These are phyloP conservation scores for Bryopsis sp. DNA, from an alignment of 139 green algal genomes.

Conservation along the genomic window DNA sequence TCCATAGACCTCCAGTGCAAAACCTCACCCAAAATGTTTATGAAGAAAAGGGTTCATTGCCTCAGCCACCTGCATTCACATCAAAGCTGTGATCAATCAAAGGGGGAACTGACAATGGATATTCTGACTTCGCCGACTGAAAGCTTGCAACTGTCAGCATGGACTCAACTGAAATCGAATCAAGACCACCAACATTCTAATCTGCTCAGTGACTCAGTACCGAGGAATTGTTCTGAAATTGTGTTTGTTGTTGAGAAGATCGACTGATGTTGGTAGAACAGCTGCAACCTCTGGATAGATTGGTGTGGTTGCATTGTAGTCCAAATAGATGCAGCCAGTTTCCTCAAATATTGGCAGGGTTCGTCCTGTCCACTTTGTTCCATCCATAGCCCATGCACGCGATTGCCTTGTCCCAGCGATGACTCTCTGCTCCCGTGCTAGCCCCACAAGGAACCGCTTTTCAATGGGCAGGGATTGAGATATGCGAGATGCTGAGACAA, in stretches of 20 bases:
- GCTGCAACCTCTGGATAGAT: not conserved
- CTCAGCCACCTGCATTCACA: slow-evolving; percentile 20
- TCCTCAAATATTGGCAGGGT: not conserved
- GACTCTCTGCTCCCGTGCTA: too few species aligned
- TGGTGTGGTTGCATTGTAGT: slow-evolving; percentile 4
- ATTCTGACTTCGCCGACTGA: not conserved
- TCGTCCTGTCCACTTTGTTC: not conserved
- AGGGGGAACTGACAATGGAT: not conserved
- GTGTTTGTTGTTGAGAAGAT: not conserved
- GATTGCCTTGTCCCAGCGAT: too few species aligned
- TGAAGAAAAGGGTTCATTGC: slow-evolving; percentile 54
- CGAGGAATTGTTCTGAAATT: not conserved
- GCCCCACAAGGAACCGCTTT: too few species aligned
- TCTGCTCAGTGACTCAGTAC: not conserved
- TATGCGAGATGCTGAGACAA: too few species aligned
- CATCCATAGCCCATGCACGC: too few species aligned
- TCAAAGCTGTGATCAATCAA: not conserved
- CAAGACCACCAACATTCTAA: too few species aligned
- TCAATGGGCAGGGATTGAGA: too few species aligned
- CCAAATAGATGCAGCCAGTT: not conserved
- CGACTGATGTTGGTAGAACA: not conserved
- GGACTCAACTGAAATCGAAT: too few species aligned
- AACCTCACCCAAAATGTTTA: slow-evolving; percentile 37
- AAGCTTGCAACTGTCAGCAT: not conserved
- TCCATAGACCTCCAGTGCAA: not conserved